These are phyloP conservation scores for Sclerospora graminicola DNA, from an alignment of 352 stramenopile species.

Conservation along the genomic window DNA sequence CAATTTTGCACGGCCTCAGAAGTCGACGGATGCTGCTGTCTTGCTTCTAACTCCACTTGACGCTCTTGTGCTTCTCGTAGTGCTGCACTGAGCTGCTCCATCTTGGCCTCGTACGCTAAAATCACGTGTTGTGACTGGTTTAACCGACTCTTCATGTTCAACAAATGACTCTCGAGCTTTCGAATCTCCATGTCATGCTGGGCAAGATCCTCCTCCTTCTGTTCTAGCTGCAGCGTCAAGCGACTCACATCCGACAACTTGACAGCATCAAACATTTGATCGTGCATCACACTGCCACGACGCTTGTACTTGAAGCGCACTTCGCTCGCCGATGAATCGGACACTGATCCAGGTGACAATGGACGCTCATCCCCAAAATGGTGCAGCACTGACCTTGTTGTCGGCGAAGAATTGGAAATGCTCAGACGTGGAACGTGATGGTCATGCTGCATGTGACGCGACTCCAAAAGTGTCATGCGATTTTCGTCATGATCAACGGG, in stretches of 20 bases:
- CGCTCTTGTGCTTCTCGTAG: conserved; percentile 40
- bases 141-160: conserved; percentile 56
- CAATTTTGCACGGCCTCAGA: too few relatives aligned
- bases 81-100: conserved; percentile 57
- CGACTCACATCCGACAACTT: conserved; percentile 65
- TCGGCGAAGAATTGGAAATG: conserved; percentile 3
- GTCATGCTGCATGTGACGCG: conserved; percentile 28
- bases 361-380: conserved; percentile 7
- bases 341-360: conserved; percentile 29
- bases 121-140: conserved; percentile 54
- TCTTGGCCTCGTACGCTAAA: conserved; percentile 58
- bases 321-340: conserved; percentile 36
- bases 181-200: conserved; percentile 53
- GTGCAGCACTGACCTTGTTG: conserved; percentile 3
- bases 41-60: conserved; percentile 18
- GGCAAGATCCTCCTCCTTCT: conserved; percentile 59
- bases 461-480: conserved; percentile 41
- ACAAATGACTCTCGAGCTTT: conserved; percentile 54
- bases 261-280: conserved; percentile 76
- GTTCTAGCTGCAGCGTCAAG: conserved; percentile 50
- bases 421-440: conserved; percentile 6
- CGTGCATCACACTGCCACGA: conserved; percentile 54
- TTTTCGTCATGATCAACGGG: conserved; percentile 42
- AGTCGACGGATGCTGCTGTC: conserved; percentile 7
- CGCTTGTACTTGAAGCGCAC: conserved; percentile 65